Base-by-base conservation (phyloP, 2,329 filamentous ascomycete genomes). In the Fusarium cyanostomum region DNA sequence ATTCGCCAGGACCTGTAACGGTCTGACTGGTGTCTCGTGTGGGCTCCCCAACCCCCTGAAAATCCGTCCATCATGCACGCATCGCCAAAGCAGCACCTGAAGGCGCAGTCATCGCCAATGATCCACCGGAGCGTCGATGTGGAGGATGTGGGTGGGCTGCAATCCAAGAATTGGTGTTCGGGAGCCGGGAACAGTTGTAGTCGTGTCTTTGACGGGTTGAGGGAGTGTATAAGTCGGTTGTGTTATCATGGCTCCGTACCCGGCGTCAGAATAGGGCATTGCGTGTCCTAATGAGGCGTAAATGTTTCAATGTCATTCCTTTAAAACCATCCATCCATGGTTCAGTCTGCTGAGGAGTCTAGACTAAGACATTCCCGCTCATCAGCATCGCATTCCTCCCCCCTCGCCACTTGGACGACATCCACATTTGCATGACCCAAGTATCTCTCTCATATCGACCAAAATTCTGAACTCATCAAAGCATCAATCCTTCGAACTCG, bases 11-110 rank as follows among this genome's bases (percentile, higher is more conserved):
- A 13, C 18, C 11, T 6, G 8, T 16, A 56, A 42, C 28, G 44
- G 12, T 61, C 52, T 41, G 28, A 37, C 49, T 30, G 21, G 38
- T 35, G 49, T 44, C 26, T 52, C 46, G 56, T 57, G 56, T 61
- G 30, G 8, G 12, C 35, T 41, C 24, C 7, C 26, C 30, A 41
- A 52, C 56, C 60, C 60, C 62, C 57, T 65, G 56, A 49, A 57
- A 30, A 39, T 21, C 30, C 33, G 10, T 26, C 41, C 16, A 33
- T 39, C 28, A 31, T 44, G 42, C 42, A 37, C 39, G 21, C 27
- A 48, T 58, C 46, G 52, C 42, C 60, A 46, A 45, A 28, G 13
- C 38, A 56, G 24, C 33, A 58, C 42, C 45, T 52, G 39, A 51
- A 54, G 43, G 48, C 52, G 44, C 39, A 64, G 55, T 51, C 39